Evolutionary conservation across 2,329 filamentous ascomycete genomes (phyloP).

Genomic region (Aspergillus bombycis): DNA sequence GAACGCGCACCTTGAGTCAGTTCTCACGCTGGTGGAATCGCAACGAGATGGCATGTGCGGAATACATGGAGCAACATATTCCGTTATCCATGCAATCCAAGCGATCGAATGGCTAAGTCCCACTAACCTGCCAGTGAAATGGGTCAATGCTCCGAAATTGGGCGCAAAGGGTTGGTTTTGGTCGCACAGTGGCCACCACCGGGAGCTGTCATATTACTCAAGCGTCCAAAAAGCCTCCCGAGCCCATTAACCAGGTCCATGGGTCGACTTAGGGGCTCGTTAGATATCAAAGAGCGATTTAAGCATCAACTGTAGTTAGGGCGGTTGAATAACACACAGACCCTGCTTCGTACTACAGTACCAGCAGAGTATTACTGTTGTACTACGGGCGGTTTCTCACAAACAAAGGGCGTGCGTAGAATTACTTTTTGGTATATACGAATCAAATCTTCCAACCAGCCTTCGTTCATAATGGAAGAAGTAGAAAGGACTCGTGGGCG

Average conservation of each 20-base stretch:
- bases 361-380: background rate
- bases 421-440: background rate
- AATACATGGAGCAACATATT: background rate
- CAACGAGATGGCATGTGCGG: background rate
- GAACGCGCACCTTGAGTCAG: constrained; percentile 1
- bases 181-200: background rate
- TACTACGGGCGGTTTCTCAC: background rate
- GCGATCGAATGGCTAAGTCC: background rate
- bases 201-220: background rate
- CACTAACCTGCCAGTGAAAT: background rate
- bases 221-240: constrained; percentile 12
- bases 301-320: background rate
- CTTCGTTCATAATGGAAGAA: background rate
- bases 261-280: background rate
- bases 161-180: background rate
- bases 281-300: background rate
- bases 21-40: background rate
- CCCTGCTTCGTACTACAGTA: background rate
- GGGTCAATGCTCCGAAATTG: background rate
- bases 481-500: background rate
- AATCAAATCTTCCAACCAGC: background rate
- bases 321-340: background rate
- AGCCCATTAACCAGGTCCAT: constrained; percentile 13
- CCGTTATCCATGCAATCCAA: background rate
- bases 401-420: background rate